A percentile compares a stretch with the other conserved stretches of the same genome.
Conservation (phyloP, 140 eudicot genomes). For the Senecio squalidus region DNA sequence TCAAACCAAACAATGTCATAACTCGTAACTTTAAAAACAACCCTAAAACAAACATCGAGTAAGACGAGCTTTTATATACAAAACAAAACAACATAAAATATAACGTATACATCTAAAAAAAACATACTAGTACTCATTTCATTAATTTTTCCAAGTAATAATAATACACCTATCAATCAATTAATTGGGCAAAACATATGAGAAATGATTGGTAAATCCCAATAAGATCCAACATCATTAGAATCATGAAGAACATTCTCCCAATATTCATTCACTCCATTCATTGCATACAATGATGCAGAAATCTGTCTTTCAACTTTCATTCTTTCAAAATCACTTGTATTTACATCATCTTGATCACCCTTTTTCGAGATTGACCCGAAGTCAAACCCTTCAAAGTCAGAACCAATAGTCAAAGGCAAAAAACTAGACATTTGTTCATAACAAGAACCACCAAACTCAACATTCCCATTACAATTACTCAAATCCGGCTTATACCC, state of each 20-base stretch:
- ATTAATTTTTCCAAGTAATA: constrained; percentile 26
- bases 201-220: constrained; percentile 69
- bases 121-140: constrained; percentile 31
- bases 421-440: constrained; percentile 14
- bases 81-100: too few relatives aligned
- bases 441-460: constrained; percentile 22
- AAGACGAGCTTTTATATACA: too few relatives aligned
- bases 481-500: constrained; percentile 69
- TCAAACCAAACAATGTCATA: too few relatives aligned
- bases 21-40: too few relatives aligned
- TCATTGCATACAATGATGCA: constrained; percentile 78
- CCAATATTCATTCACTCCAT: constrained; percentile 75
- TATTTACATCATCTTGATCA: constrained; percentile 20
- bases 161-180: constrained; percentile 18
- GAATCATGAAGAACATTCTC: constrained; percentile 45
- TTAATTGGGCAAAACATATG: constrained; percentile 55
- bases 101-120: not conserved
- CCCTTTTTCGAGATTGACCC: constrained; percentile 9
- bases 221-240: constrained; percentile 30
- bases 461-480: constrained; percentile 23
- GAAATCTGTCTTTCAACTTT: constrained; percentile 85
- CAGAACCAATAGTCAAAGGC: constrained; percentile 20
- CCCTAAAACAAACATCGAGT: too few relatives aligned
- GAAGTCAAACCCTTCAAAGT: constrained; percentile 24
- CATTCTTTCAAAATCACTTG: constrained; percentile 61